Base-by-base conservation (phyloP, 1,284 basidiomycete genomes). In the Cutaneotrichosporon mucoides region DNA sequence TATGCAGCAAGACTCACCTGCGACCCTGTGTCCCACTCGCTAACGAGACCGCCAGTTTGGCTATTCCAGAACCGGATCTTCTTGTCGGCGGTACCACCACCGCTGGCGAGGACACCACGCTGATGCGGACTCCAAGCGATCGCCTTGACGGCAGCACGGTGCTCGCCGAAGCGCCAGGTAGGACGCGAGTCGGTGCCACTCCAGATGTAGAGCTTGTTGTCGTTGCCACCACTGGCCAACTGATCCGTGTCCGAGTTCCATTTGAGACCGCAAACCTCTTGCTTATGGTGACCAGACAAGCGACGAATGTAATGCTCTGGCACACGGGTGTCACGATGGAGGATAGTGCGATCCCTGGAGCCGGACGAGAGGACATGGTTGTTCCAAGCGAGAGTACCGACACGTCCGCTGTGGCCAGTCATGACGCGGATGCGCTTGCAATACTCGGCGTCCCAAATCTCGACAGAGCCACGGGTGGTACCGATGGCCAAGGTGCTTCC, bases 61-160 rank as follows among this genome's bases (percentile, higher is more conserved):
- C 90, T 91, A 75, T 99, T 99, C 95, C 95, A 99, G 73, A 97
- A 98, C 54, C 94, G 82, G 58, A 99, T 95, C 73, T 93, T 94
- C 80, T 95, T 97, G 75, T 92, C 92, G 65, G 95, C 92, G 9
- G 96, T 99, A 11, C 95, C 96, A 34, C 96, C 95, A n/a, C 96
- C 96, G 3, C 90, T 92, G 1, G 95, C 96, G 24, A 99, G 80
- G 2, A 98, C 83, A 2, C 93, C 93, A 15, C 88, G 82, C 60
- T 96, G 85, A 76, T 99, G 96, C 4, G 95, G 95, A 73, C 91
- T 93, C 95, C 96, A 99, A 1, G 93, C 92, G 15, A 99, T 87
- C 2, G 96, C 95, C 75, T 99, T 99, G 63, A 99, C 93, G 0
- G 95, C 95, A 0, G 96, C 95, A 3, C 88, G 90, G 73, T 99